Conservation (phyloP, 2,329 filamentous ascomycete species). For the Gliomastix tumulicola region DNA sequence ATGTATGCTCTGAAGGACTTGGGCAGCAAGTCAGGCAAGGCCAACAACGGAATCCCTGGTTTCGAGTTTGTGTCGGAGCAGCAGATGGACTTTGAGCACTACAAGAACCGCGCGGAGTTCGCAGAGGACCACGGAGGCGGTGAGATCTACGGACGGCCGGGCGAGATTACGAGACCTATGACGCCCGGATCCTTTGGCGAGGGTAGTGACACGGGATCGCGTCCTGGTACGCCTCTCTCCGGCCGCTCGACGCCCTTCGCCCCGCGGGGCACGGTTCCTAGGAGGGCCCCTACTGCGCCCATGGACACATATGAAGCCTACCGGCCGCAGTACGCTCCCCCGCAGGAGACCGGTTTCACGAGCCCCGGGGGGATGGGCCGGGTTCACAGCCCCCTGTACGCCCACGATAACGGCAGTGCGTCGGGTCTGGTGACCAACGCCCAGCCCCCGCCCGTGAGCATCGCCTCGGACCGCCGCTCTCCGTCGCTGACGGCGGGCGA, state of each 20-base stretch:
- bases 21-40: conserved; percentile 47
- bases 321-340: conserved; percentile 12
- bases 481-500: conserved; percentile 5
- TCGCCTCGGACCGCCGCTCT: conserved; percentile 15
- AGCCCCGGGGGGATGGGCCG: conserved; percentile 16
- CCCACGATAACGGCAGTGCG: conserved; percentile 44
- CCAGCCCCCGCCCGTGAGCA: conserved; percentile 40
- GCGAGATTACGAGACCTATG: conserved; percentile 53
- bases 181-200: conserved; percentile 50
- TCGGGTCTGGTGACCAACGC: conserved; percentile 46
- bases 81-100: conserved; percentile 85
- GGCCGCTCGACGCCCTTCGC: conserved; percentile 25
- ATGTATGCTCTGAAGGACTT: conserved; percentile 77
- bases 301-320: conserved; percentile 22
- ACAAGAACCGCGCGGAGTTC: conserved; percentile 85
- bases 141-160: conserved; percentile 52
- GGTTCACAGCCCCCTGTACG: conserved; percentile 40
- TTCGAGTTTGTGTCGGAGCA: conserved; percentile 88
- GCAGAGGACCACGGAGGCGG: conserved; percentile 80
- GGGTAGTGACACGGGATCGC: conserved; percentile 33
- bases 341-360: too few species aligned
- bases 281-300: too few species aligned
- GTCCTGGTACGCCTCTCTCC: conserved; percentile 41
- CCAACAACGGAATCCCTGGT: conserved; percentile 45
- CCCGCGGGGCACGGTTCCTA: too few species aligned